phyloP scores from a whole-genome alignment of 2,329 filamentous ascomycete genomes.

The Passalora sequoiae region DNA sequence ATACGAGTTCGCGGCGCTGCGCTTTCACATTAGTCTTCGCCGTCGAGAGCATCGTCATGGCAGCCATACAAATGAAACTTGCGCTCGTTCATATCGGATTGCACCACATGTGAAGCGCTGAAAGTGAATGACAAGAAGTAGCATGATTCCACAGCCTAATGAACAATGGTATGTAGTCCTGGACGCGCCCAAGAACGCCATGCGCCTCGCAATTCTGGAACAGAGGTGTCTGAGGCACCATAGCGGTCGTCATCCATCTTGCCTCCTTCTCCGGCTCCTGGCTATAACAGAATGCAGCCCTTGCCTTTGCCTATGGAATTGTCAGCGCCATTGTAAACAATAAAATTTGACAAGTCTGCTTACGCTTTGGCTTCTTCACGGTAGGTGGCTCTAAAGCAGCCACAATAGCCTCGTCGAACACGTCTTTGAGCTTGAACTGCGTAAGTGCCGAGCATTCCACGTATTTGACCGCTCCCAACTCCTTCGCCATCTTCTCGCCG shows the following conservation, averaged over 20 bases:
- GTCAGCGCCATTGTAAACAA: neutral
- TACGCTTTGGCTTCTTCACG: conserved; percentile 60
- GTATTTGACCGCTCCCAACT: conserved; percentile 96
- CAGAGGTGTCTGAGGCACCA: conserved; percentile 2
- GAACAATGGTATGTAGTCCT: conserved; percentile 4
- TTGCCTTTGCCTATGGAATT: conserved; percentile 29
- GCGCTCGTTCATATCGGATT: too few species aligned
- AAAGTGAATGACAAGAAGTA: conserved; percentile 5
- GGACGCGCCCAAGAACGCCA: neutral
- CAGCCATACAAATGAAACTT: too few species aligned
- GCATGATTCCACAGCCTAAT: neutral
- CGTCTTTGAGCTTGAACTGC: conserved; percentile 97
- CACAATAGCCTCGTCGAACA: conserved; percentile 98
- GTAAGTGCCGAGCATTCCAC: conserved; percentile 97
- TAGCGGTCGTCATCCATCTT: neutral
- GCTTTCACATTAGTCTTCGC: too few species aligned
- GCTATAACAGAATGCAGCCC: conserved; percentile 33
- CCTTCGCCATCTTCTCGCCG: conserved; percentile 93
- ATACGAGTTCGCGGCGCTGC: too few species aligned
- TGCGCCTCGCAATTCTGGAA: conserved; percentile 1
- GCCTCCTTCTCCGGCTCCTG: neutral
- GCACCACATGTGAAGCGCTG: neutral
- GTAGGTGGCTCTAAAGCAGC: conserved; percentile 85
- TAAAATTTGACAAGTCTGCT: conserved; percentile 8
- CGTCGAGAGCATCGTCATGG: too few species aligned